Evolutionary conservation across 306 rosid genomes (phyloP).

Genomic region (Fagus sylvatica): DNA sequence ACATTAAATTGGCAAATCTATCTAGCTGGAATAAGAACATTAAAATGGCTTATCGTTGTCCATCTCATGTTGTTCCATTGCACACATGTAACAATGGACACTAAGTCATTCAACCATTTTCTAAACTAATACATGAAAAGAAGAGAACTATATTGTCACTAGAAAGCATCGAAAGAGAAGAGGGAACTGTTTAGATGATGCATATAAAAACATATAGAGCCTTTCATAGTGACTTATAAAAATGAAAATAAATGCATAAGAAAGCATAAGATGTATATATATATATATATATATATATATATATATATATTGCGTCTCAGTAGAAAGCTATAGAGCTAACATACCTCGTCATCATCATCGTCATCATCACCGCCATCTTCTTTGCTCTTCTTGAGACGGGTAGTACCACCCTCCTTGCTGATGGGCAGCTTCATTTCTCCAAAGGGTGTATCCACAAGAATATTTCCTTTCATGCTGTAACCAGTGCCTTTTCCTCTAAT

Average conservation of each 20-base stretch:
- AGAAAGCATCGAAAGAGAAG: neutral
- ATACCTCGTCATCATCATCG: constrained; percentile 65
- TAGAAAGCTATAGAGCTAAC: constrained; percentile 15
- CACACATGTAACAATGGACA: neutral
- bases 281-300: neutral
- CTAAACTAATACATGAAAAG: neutral
- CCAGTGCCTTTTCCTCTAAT: constrained; percentile 93
- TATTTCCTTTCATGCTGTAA: constrained; percentile 73
- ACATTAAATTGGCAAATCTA: neutral
- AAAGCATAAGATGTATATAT: neutral
- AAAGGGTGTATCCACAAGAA: constrained; percentile 87
- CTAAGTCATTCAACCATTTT: neutral
- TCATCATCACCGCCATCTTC: constrained; percentile 62
- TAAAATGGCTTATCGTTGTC: neutral
- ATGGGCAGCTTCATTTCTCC: constrained; percentile 93
- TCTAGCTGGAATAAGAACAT: neutral
- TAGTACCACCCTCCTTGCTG: constrained; percentile 89
- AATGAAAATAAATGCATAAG: neutral
- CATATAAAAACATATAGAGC: neutral
- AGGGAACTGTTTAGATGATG: neutral
- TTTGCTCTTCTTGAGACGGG: constrained; percentile 76
- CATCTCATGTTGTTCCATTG: neutral
- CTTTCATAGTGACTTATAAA: neutral
- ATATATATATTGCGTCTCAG: neutral
- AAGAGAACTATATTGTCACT: neutral